phyloP scores from a whole-genome alignment of 768 basidiomycete genomes.

The Mycena filopes region DNA sequence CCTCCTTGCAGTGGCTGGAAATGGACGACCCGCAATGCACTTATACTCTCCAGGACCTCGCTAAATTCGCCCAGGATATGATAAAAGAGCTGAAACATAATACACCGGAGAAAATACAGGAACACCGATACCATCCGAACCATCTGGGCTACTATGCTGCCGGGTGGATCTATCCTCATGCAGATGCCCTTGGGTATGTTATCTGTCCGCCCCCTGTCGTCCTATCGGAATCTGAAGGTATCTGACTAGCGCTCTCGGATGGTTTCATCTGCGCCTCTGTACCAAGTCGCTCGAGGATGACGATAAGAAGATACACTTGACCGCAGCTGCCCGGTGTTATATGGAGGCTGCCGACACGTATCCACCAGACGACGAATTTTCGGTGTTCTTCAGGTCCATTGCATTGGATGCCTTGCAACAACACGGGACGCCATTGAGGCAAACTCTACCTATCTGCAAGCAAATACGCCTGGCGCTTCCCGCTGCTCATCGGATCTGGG shows the following conservation, averaged over 20 bases:
- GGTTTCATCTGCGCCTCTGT: slow-evolving; percentile 22
- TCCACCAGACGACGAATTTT: slow-evolving; percentile 17
- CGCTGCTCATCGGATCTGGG: slow-evolving; percentile 40
- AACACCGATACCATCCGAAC: slow-evolving; percentile 23
- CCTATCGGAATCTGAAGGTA: neutral
- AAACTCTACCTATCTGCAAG: slow-evolving; percentile 38
- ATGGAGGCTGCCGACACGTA: slow-evolving; percentile 6
- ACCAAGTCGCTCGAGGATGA: slow-evolving; percentile 12
- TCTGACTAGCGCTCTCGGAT: slow-evolving; percentile 15
- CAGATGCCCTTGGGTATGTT: slow-evolving; percentile 23
- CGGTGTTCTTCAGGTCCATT: slow-evolving; percentile 16
- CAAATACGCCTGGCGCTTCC: slow-evolving; percentile 35
- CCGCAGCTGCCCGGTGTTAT: slow-evolving; percentile 27
- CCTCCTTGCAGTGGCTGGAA: slow-evolving; percentile 10
- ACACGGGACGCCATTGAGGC: slow-evolving; percentile 36
- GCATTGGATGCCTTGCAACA: slow-evolving; percentile 15
- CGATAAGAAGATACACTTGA: slow-evolving; percentile 17
- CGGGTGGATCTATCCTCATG: slow-evolving; percentile 18
- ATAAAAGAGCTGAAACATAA: slow-evolving; percentile 14
- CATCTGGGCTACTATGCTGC: slow-evolving; percentile 17
- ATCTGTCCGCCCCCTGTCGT: neutral
- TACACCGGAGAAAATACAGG: slow-evolving; percentile 15
- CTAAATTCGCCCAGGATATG: slow-evolving; percentile 22
- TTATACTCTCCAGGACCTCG: slow-evolving; percentile 21
- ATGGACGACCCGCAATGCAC: slow-evolving; percentile 17